phyloP scores from a whole-genome alignment of 2,329 filamentous ascomycete genomes.

The Fonsecaea erecta region DNA sequence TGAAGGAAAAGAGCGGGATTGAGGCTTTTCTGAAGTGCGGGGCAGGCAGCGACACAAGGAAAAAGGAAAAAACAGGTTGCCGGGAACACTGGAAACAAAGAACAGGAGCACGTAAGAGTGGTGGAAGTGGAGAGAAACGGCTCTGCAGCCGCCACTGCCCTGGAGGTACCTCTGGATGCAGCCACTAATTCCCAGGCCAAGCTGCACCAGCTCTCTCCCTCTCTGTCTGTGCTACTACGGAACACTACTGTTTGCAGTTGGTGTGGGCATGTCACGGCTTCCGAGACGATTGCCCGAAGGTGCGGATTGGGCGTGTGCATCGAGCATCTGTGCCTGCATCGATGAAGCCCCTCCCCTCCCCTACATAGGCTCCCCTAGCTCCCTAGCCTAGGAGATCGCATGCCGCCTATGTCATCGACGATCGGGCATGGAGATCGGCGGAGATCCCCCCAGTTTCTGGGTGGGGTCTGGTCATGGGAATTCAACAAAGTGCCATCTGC shows the following conservation, averaged over 20 bases:
- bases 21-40: background rate
- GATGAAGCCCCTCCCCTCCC: background rate
- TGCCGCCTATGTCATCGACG: slow-evolving; percentile 11
- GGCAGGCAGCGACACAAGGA: background rate
- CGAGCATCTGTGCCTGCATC: slow-evolving; percentile 11
- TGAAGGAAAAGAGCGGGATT: background rate
- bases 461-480: slow-evolving; percentile 17
- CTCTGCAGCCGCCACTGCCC: background rate
- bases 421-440: slow-evolving; percentile 7
- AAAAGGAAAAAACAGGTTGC: background rate
- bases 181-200: background rate
- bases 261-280: background rate
- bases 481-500: slow-evolving; percentile 19
- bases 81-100: background rate
- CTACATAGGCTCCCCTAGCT: background rate
- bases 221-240: too few relatives aligned
- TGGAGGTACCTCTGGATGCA: background rate
- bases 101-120: background rate
- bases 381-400: background rate
- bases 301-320: background rate
- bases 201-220: too few relatives aligned
- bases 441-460: slow-evolving; percentile 14
- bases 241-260: background rate
- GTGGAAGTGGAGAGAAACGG: background rate
- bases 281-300: background rate